Percentiles rank a stretch among this genome's conserved stretches.
These are phyloP conservation scores for Magnusiomyces sp. DNA, from an alignment of 1,139 yeast genomes.

Conservation along the genomic window DNA sequence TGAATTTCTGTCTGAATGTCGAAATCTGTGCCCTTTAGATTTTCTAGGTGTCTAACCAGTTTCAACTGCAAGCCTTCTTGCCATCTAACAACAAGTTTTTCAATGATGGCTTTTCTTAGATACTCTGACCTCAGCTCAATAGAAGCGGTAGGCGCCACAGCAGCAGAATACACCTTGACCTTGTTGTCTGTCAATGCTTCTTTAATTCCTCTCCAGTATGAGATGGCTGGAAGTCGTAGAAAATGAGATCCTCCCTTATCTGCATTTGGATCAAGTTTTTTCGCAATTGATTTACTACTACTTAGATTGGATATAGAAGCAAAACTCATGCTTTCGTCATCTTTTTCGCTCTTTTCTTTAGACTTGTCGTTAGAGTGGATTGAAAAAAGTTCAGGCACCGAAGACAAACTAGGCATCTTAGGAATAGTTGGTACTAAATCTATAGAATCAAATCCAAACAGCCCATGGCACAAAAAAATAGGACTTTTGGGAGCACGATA, in stretches of 20 bases:
- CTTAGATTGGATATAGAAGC: too few relatives aligned
- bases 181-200: conserved; percentile 54
- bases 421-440: conserved; percentile 2
- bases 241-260: conserved; percentile 26
- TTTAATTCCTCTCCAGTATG: conserved; percentile 77
- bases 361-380: too few relatives aligned
- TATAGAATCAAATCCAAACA: conserved; percentile 60
- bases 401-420: too few relatives aligned
- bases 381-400: too few relatives aligned
- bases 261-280: too few relatives aligned
- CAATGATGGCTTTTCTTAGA: conserved; percentile 46
- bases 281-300: too few relatives aligned
- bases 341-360: too few relatives aligned
- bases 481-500: conserved; percentile 47
- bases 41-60: too few relatives aligned
- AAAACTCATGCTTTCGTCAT: too few relatives aligned
- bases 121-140: conserved; percentile 61
- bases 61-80: not conserved
- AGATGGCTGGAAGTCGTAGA: conserved; percentile 38
- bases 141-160: conserved; percentile 76
- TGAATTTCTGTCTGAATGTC: not conserved
- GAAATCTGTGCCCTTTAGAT: too few relatives aligned
- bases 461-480: conserved; percentile 74
- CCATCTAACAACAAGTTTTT: conserved; percentile 28
- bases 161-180: conserved; percentile 59